A percentile compares a stretch with the other conserved stretches of the same genome.
Evolutionary conservation across 2,329 filamentous ascomycete species (phyloP).

Genomic region (Xylariaceae sp.): DNA sequence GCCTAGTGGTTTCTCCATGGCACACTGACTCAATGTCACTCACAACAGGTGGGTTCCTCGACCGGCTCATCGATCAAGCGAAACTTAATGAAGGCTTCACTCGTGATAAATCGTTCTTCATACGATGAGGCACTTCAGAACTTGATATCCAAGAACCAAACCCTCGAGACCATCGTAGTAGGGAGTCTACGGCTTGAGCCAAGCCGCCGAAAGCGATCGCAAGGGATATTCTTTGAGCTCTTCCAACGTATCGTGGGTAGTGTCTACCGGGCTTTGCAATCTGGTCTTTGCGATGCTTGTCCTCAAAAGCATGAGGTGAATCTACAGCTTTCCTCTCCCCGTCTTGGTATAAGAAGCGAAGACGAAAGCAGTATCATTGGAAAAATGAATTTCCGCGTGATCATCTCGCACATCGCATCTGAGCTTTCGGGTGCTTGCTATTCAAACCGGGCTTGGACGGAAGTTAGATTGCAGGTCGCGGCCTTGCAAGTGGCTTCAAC

Average conservation of each 20-base stretch:
- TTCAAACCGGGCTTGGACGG: slow-evolving; percentile 1
- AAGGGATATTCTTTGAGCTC: not conserved
- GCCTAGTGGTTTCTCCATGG: not conserved
- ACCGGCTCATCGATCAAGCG: not conserved
- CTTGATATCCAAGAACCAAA: slow-evolving; percentile 10
- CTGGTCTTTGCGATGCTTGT: slow-evolving; percentile 8
- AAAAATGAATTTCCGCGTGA: slow-evolving; percentile 2
- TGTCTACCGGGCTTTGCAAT: slow-evolving; percentile 10
- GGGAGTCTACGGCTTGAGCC: slow-evolving; percentile 14
- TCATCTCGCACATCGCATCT: slow-evolving; percentile 1
- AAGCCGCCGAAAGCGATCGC: slow-evolving; percentile 7
- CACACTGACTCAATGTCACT: not conserved
- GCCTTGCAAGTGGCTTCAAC: too few relatives aligned
- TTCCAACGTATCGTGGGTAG: slow-evolving; percentile 3
- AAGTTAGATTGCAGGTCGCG: slow-evolving; percentile 12
- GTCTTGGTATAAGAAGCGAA: not conserved
- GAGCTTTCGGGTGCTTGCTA: not conserved
- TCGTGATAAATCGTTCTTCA: slow-evolving; percentile 17
- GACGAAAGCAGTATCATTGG: slow-evolving; percentile 10
- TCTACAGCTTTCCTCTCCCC: slow-evolving; percentile 2
- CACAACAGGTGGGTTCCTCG: not conserved
- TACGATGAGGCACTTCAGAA: slow-evolving; percentile 5
- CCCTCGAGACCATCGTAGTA: slow-evolving; percentile 6
- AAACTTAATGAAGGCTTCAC: slow-evolving; percentile 7
- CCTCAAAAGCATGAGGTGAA: slow-evolving; percentile 1